Evolutionary conservation across 192 early-diverging fungal species (phyloP), one percentile per base, ranked within the genome.

Genomic region (Spizellomyces sp.): DNA sequence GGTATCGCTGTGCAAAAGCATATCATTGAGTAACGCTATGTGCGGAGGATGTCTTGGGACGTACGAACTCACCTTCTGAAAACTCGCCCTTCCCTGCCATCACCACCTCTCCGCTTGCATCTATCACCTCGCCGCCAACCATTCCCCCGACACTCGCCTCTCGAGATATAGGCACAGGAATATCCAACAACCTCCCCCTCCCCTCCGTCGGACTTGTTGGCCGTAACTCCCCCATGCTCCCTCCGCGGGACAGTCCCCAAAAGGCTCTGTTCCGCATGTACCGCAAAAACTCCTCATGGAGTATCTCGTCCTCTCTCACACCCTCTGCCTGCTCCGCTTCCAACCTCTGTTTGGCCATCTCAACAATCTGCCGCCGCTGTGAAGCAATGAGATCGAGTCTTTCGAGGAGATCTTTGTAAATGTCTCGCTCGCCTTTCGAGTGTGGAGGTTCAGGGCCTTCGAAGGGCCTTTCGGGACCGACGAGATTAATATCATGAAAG

Each of bases 201-300:
- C 27, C 27, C 52, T n/a, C 14, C 0, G 17, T n/a, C 14, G 15
- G 15, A 15, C 15, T 19, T 19, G 52, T 19, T n/a, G 22, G n/a
- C 4, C 36, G 12, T 27, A 12, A 61, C 27, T 17, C 59, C 17
- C 12, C 59, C 59, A 36, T 12, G 2, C 14, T 22, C 4, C 22
- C n/a, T 27, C 59, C 15, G 0, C 58, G 9, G 15, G 64, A 57
- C 22, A 45, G 14, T 6, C 70, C 78, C 48, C 47, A 58, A 57
- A 67, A 76, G 57, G 48, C 17, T 36, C 67, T 77, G 45, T 64
- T 71, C 50, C 65, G 67, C 64, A 73, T 9, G 43, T 74, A 80
- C n/a, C 66, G 21, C n/a, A 67, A 46, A 55, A 67, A 69, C 58
- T 73, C 70, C 65, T 76, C 61, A 21, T 71, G 66, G 27, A 75